phyloP scores from a whole-genome alignment of 169 alveolate species.

The Cryptosporidium ryanae region DNA sequence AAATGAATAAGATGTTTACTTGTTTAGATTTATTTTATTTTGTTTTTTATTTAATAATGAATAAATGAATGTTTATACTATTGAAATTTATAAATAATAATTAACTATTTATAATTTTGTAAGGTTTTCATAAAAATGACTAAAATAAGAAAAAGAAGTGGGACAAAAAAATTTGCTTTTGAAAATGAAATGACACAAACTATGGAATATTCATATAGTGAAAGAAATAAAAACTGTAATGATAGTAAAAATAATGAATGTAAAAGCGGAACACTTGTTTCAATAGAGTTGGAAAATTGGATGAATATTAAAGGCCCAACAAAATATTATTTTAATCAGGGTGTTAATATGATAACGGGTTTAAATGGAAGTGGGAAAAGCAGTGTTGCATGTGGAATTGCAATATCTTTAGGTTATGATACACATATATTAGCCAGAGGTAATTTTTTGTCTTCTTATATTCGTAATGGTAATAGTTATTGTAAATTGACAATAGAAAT shows the following conservation, averaged over 20 bases:
- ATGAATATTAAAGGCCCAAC: slow-evolving; percentile 73
- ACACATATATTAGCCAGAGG: slow-evolving; percentile 70
- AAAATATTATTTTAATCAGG: slow-evolving; percentile 24
- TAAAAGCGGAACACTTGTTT: slow-evolving; percentile 27
- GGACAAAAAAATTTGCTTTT: not conserved
- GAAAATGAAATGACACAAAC: not conserved
- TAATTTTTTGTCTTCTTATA: slow-evolving; percentile 50
- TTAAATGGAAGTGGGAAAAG: slow-evolving; percentile 74
- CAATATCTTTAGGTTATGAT: slow-evolving; percentile 54
- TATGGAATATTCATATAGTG: not conserved
- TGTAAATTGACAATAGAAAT: slow-evolving; percentile 10
- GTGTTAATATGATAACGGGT: slow-evolving; percentile 44
- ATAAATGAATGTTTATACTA: too few relatives aligned
- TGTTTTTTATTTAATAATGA: too few relatives aligned
- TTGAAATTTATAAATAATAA: too few relatives aligned
- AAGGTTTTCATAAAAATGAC: too few relatives aligned
- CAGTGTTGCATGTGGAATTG: slow-evolving; percentile 67
- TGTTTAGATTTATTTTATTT: too few relatives aligned
- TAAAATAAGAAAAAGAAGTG: too few relatives aligned
- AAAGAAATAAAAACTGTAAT: not conserved
- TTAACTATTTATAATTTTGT: too few relatives aligned
- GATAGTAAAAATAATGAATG: not conserved
- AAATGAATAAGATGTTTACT: too few relatives aligned
- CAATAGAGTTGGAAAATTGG: slow-evolving; percentile 67
- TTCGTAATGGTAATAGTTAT: slow-evolving; percentile 62